Base-by-base conservation (phyloP, 225 moss, liverwort and hornwort species). In the Climacium dendroides region DNA sequence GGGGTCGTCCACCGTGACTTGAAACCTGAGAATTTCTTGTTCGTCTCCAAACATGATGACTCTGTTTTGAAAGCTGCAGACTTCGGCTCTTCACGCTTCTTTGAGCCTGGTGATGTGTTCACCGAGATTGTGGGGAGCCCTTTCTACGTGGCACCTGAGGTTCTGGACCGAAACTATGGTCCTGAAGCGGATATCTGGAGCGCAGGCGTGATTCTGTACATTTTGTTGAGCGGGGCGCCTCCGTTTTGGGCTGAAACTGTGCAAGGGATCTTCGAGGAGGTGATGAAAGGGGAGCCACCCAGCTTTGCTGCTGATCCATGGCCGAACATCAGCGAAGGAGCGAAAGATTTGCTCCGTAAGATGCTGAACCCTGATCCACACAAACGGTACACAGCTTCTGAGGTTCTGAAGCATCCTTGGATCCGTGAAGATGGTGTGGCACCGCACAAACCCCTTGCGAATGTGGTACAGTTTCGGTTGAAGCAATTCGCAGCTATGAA, bases 401-500 rank as follows among this genome's bases (percentile, higher is more conserved):
- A 97, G 79, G 96, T 94, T 25, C 72, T 97, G 24, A 93, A 92
- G 74, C 97, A 97, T 54, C 90, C 97, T 2, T 97, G 97, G 97
- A 92, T 97, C n/a, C 96, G 95, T 7, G 92, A 95, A 72, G 93
- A 92, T 6, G 93, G 93, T 10, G 93, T 92, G 23, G 96, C 95
- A 20, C 95, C 92, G 13, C 86, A 93, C 79, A 95, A 94, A 52
- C 94, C 97, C 15, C 94, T 96, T 48, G 93, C 89, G 16, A 92
- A 95, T 2, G 90, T 96, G 17, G 97, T 97, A 24, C 89, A 94
- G 88, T 88, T 90, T 37, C 95, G 97, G 37, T 66, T 97, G 78
- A 97, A 97, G 90, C 97, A 97, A 78, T 97, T 97, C 47, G 93
- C 97, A 19, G 96, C 97, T 35, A 96, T 96, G 97, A 97, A 96